Evolutionary conservation across 202 grass and related monocot genomes (phyloP).

Genomic region (Cymbopogon flexuosus): DNA sequence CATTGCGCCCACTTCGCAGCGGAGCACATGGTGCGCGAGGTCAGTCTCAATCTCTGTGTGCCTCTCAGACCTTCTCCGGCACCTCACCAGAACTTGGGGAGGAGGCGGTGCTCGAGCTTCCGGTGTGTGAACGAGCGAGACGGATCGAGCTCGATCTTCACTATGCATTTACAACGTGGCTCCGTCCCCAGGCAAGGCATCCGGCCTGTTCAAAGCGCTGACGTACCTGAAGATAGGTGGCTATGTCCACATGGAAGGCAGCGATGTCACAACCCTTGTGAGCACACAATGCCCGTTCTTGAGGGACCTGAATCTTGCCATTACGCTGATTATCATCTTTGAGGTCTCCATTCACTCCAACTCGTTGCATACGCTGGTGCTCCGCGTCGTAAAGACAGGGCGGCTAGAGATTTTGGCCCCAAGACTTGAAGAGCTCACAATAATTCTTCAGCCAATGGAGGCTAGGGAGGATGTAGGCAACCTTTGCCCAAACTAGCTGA

Average conservation of each 20-base stretch:
- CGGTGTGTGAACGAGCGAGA: neutral
- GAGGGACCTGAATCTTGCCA: rapidly evolving
- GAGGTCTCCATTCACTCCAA: neutral
- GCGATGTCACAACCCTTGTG: neutral
- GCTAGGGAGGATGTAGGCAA: neutral
- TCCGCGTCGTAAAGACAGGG: too few relatives aligned
- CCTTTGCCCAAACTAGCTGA: neutral
- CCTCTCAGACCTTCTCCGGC: too few relatives aligned
- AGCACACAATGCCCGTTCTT: neutral
- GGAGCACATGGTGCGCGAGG: too few relatives aligned
- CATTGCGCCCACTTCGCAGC: too few relatives aligned
- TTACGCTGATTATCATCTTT: neutral
- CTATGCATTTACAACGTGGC: rapidly evolving
- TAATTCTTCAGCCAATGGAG: too few relatives aligned
- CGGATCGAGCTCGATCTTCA: neutral
- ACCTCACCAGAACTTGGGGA: neutral
- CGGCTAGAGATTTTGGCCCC: neutral
- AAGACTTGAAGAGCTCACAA: neutral
- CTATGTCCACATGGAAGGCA: neutral
- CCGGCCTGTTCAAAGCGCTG: neutral
- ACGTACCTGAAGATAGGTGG: neutral
- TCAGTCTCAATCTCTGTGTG: too few relatives aligned
- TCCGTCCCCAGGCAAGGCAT: neutral
- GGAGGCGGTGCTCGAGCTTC: neutral
- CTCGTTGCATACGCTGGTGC: neutral